A percentile compares a stretch with the other conserved stretches of the same genome.
Conservation (phyloP, 768 basidiomycete species). For the Naganishia antarctica region DNA sequence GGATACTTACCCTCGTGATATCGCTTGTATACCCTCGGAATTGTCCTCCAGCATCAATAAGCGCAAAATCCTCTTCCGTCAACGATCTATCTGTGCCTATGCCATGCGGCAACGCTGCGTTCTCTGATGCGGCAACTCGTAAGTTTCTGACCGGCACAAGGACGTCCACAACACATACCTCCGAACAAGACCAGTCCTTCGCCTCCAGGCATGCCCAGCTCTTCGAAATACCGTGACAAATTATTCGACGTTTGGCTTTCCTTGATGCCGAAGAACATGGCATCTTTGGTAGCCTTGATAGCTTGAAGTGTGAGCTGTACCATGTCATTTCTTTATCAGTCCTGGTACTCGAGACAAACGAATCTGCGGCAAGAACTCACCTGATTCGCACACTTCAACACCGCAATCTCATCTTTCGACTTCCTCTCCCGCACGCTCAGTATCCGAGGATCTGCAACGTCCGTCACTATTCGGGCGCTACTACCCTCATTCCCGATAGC, state of each 20-base stretch:
- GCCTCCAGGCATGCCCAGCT: constrained; percentile 59
- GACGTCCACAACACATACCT: constrained; percentile 54
- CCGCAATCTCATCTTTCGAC: constrained; percentile 62
- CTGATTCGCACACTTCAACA: constrained; percentile 75
- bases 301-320: constrained; percentile 69
- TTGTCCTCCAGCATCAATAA: constrained; percentile 69
- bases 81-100: constrained; percentile 65
- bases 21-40: constrained; percentile 74
- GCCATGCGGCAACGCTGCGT: constrained; percentile 82
- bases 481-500: constrained; percentile 44
- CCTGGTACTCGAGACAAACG: background rate
- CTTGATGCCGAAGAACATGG: constrained; percentile 65
- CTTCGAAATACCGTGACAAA: constrained; percentile 57
- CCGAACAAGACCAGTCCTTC: constrained; percentile 72
- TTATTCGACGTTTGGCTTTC: constrained; percentile 67
- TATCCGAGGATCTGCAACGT: constrained; percentile 58
- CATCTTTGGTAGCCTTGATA: constrained; percentile 61
- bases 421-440: constrained; percentile 69
- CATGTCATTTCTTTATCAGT: constrained; percentile 19
- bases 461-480: constrained; percentile 46
- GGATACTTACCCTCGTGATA: constrained; percentile 63
- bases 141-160: background rate
- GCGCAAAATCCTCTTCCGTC: constrained; percentile 59
- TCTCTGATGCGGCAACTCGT: constrained; percentile 54
- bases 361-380: constrained; percentile 50